These are phyloP conservation scores for Didymella arachidicola DNA, from an alignment of 2,329 filamentous ascomycete genomes.

Conservation along the genomic window DNA sequence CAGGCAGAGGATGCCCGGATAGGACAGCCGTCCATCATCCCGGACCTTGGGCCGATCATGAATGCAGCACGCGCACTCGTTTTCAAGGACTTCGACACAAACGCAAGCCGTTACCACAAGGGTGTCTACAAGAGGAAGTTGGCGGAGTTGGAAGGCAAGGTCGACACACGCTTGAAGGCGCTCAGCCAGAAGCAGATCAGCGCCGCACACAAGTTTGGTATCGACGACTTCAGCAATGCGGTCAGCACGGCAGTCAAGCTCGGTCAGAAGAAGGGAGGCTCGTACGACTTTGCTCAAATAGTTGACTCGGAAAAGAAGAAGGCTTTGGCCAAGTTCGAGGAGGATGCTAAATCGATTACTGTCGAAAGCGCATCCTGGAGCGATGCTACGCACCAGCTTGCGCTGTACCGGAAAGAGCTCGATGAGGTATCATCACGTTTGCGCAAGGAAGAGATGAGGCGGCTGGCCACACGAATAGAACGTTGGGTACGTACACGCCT, in stretches of 20 bases:
- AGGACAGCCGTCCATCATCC: constrained; percentile 77
- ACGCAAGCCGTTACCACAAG: constrained; percentile 96
- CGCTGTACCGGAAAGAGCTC: constrained; percentile 86
- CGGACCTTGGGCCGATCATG: constrained; percentile 77
- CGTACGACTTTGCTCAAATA: constrained; percentile 95
- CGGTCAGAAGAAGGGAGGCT: constrained; percentile 88
- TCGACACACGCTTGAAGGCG: constrained; percentile 86
- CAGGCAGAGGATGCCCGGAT: constrained; percentile 76
- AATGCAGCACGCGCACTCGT: constrained; percentile 74
- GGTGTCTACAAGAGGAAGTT: constrained; percentile 89
- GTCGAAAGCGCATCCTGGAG: constrained; percentile 88
- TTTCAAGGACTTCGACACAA: constrained; percentile 83
- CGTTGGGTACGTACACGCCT: constrained; percentile 91
- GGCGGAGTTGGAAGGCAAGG: constrained; percentile 82
- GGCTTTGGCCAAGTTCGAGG: constrained; percentile 76
- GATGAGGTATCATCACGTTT: constrained; percentile 85
- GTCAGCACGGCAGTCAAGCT: constrained; percentile 87
- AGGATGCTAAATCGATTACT: constrained; percentile 74
- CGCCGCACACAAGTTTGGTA: constrained; percentile 87
- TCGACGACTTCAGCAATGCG: constrained; percentile 83
- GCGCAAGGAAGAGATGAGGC: constrained; percentile 94
- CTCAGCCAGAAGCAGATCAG: constrained; percentile 88
- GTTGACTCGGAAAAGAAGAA: constrained; percentile 82
- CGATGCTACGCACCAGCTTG: constrained; percentile 80
- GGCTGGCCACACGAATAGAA: constrained; percentile 88